A percentile compares a stretch with the other conserved stretches of the same genome.
Evolutionary conservation across 305 asterid species (phyloP).

Genomic region (Solanum hybrid): DNA sequence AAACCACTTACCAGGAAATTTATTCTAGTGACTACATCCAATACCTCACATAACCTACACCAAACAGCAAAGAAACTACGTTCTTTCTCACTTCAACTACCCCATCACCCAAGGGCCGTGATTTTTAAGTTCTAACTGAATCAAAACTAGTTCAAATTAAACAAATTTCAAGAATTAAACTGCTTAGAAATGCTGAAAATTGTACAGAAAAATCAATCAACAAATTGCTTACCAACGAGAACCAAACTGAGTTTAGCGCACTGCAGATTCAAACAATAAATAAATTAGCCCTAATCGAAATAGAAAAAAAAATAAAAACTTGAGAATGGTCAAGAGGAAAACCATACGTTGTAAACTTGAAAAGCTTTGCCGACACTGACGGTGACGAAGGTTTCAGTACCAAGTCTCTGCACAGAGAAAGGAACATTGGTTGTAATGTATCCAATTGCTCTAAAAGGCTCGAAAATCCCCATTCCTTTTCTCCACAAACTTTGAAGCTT

Average conservation of each 20-base stretch:
- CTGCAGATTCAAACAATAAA: slow-evolving; percentile 23
- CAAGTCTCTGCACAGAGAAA: slow-evolving; percentile 78
- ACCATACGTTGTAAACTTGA: slow-evolving; percentile 66
- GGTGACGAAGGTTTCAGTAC: slow-evolving; percentile 85
- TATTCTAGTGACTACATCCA: background rate
- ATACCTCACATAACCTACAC: background rate
- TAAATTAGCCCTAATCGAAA: background rate
- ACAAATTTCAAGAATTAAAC: background rate
- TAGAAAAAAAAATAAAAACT: background rate
- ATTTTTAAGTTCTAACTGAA: background rate
- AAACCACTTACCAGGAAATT: background rate
- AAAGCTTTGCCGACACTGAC: slow-evolving; percentile 86
- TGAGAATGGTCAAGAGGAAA: background rate
- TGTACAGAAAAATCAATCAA: background rate
- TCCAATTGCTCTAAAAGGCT: slow-evolving; percentile 82
- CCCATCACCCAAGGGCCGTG: background rate
- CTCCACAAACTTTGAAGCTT: background rate
- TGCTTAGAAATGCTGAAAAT: background rate
- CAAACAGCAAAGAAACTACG: background rate
- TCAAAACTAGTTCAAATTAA: background rate
- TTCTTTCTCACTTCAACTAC: background rate
- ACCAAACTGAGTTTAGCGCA: slow-evolving; percentile 85
- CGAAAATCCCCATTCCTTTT: slow-evolving; percentile 59
- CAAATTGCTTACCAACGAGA: slow-evolving; percentile 55
- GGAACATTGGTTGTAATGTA: slow-evolving; percentile 69